Evolutionary conservation across 1,139 yeast genomes (phyloP), one percentile per base, ranked within the genome.

Genomic region (Yamadazyma trypodendri): DNA sequence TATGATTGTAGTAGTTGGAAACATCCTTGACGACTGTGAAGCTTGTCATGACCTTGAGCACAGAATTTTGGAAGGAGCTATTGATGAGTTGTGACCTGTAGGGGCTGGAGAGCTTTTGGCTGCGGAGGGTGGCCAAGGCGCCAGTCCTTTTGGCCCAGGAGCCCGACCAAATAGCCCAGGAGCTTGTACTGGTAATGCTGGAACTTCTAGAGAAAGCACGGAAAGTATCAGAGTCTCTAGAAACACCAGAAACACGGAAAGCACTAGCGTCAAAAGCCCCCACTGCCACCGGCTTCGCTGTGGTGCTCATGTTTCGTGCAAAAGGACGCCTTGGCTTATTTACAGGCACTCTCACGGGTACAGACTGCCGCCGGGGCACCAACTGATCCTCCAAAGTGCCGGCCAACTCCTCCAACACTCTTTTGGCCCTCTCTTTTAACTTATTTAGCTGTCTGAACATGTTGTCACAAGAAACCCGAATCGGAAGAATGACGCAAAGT

Each of bases 321-420:
- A 30, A 16, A 17, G 36, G 28, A 10, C 30, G 22, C 15, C 33
- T 28, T 15, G 24, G 20, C 6, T 18, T 28, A 11, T 43, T 39
- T 5, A 42, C 46, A 5, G 48, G 49, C 9, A 43, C 49, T 8
- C 46, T 45, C 2, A 39, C 38, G 6, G 44, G 47, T 8, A 14
- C 40, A 16, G 34, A 31, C 27, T 16, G 38, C 18, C 27, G 33
- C 3, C 37, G n/a, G 11, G 28, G 32, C 20, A 24, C 25, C 13
- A 37, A 32, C 27, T 33, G 32, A n/a, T 41, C 39, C n/a, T 46
- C 46, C 11, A 48, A 27, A 22, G 43, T 37, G 24, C 38, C 41
- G 12, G 48, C 34, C n/a, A 48, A 24, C 20, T 48, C 52, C 23
- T 45, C 51, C 33, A 48, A 39, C 6, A 43, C 35, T 20, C 33